Percentiles rank a stretch among this genome's conserved stretches.
Evolutionary conservation across 192 early-diverging fungal genomes (phyloP).

Genomic region (Backusella morwellensis): DNA sequence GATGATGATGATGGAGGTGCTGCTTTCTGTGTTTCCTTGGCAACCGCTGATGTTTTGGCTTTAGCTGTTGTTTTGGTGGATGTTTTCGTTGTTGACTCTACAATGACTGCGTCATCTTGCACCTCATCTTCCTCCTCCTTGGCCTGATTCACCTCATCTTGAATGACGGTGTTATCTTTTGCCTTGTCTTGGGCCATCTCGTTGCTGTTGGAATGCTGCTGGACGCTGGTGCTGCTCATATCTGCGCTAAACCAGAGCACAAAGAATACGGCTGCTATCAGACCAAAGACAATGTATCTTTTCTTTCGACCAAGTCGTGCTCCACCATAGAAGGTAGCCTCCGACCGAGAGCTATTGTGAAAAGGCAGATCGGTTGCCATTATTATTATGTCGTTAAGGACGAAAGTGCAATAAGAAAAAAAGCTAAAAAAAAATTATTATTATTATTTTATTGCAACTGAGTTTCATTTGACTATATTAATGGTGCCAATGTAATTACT

Average conservation of each 20-base stretch:
- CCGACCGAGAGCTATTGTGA: neutral
- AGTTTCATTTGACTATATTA: neutral
- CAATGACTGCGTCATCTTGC: neutral
- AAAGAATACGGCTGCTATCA: neutral
- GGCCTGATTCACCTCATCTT: neutral
- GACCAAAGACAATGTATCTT: neutral
- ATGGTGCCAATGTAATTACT: too few relatives aligned
- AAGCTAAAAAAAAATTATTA: neutral
- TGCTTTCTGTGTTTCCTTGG: neutral
- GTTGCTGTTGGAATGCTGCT: neutral
- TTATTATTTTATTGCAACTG: neutral
- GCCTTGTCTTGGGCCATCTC: neutral
- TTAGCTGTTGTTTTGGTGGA: neutral
- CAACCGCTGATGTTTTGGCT: neutral
- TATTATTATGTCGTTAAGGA: neutral
- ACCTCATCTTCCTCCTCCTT: neutral
- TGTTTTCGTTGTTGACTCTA: neutral
- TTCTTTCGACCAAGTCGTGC: slow-evolving; percentile 11
- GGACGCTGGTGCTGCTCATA: neutral
- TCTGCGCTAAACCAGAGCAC: slow-evolving; percentile 9
- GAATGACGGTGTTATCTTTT: neutral
- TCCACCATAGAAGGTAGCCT: neutral
- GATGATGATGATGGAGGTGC: neutral
- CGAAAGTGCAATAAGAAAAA: neutral
- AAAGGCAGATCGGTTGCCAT: slow-evolving; percentile 11